Conservation (phyloP, 2,329 filamentous ascomycete species). For the Hymenoscyphus fructigenus region DNA sequence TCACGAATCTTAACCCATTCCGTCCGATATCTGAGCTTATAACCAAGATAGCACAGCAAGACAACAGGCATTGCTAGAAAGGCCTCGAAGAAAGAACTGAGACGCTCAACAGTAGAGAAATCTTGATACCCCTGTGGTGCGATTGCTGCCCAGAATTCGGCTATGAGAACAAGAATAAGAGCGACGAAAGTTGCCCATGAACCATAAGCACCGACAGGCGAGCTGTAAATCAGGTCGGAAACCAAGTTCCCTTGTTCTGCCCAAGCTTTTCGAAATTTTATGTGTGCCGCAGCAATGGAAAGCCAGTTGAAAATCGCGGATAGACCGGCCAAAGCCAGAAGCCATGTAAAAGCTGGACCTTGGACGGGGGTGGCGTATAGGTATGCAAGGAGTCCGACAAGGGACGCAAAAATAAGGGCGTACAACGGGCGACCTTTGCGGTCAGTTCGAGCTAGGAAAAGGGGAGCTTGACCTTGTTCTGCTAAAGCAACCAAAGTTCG, state of each 20-base stretch:
- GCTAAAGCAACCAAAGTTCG: slow-evolving; percentile 87
- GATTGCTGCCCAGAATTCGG: slow-evolving; percentile 75
- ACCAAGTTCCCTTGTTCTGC: slow-evolving; percentile 56
- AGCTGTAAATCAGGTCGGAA: slow-evolving; percentile 63
- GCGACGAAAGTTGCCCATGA: slow-evolving; percentile 61
- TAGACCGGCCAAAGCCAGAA: slow-evolving; percentile 71
- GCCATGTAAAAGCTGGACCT: slow-evolving; percentile 71
- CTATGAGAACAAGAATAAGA: slow-evolving; percentile 44
- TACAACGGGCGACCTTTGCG: slow-evolving; percentile 76
- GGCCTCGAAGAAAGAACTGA: slow-evolving; percentile 69
- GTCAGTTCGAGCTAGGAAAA: slow-evolving; percentile 77
- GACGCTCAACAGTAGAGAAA: slow-evolving; percentile 47
- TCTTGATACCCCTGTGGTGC: slow-evolving; percentile 62
- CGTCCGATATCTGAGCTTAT: slow-evolving; percentile 78
- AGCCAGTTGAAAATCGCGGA: slow-evolving; percentile 77
- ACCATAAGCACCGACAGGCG: slow-evolving; percentile 58
- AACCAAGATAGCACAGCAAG: slow-evolving; percentile 63
- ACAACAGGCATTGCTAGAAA: slow-evolving; percentile 71
- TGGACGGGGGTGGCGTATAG: slow-evolving; percentile 61
- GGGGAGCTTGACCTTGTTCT: slow-evolving; percentile 81
- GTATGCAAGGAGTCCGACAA: slow-evolving; percentile 73
- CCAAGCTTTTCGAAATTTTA: slow-evolving; percentile 85
- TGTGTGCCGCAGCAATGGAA: slow-evolving; percentile 83
- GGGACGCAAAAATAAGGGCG: slow-evolving; percentile 65
- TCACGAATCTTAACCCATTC: slow-evolving; percentile 64